Conservation (phyloP, 129 eudicot genomes). For the Chrysanthemum seticuspe region DNA sequence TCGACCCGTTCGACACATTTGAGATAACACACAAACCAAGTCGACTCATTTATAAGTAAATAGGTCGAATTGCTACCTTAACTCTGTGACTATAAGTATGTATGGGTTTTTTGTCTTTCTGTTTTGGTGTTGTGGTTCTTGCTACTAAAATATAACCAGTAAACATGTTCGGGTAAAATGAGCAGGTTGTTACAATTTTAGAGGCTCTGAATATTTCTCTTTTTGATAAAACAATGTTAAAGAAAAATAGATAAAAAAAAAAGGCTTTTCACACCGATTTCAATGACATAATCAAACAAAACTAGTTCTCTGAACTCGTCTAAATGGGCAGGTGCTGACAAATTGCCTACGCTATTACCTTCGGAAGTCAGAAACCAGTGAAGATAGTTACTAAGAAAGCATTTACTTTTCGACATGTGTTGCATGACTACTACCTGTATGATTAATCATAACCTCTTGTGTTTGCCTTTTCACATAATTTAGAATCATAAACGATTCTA, state of each 20-base stretch:
- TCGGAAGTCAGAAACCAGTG: constrained; percentile 80
- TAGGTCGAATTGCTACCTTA: not conserved
- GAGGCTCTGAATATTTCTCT: not conserved
- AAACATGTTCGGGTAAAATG: not conserved
- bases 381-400: constrained; percentile 77
- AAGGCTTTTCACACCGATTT: too few relatives aligned
- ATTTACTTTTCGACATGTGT: not conserved
- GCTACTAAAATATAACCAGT: not conserved
- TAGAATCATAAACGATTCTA: constrained; percentile 19
- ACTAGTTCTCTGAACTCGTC: not conserved
- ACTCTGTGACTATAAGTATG: not conserved
- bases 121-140: too few relatives aligned
- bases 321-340: constrained; percentile 60
- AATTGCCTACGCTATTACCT: constrained; percentile 93
- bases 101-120: not conserved
- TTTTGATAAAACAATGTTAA: not conserved
- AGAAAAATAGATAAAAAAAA: not conserved
- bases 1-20: not conserved
- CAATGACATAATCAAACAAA: not conserved
- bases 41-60: not conserved
- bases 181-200: not conserved
- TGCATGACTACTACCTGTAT: constrained; percentile 13
- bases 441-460: constrained; percentile 10
- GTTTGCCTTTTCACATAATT: constrained; percentile 18
- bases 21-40: not conserved